Conservation (phyloP, 441 rosid genomes). For the Iberis amara region DNA sequence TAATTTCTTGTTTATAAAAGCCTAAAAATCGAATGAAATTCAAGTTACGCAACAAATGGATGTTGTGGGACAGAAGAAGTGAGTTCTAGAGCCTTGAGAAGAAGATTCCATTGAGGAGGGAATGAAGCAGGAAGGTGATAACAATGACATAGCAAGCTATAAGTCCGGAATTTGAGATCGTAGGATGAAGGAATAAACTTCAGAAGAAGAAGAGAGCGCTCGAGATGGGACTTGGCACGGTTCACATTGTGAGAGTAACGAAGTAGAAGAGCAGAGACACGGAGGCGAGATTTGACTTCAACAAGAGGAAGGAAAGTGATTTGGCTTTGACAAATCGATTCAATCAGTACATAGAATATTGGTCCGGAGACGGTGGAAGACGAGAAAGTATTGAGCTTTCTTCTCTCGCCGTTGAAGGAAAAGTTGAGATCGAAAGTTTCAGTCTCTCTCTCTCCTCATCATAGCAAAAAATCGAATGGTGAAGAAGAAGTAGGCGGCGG, state of each 20-base stretch:
- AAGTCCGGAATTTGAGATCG: conserved; percentile 76
- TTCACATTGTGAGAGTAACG: conserved; percentile 72
- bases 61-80: conserved; percentile 38
- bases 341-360: conserved; percentile 16
- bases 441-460: too few species aligned
- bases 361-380: too few species aligned
- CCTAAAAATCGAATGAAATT: too few species aligned
- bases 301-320: conserved; percentile 68
- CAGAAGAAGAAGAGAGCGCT: conserved; percentile 69
- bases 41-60: too few species aligned
- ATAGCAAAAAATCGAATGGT: too few species aligned
- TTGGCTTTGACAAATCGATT: conserved; percentile 75
- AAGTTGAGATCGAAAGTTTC: too few species aligned
- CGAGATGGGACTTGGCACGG: conserved; percentile 86
- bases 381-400: too few species aligned
- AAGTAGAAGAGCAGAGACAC: conserved; percentile 70
- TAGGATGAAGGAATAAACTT: conserved; percentile 81
- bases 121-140: conserved; percentile 81
- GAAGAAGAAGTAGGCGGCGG: too few species aligned
- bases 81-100: conserved; percentile 72
- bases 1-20: too few species aligned
- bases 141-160: conserved; percentile 78
- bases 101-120: conserved; percentile 70
- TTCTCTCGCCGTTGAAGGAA: too few species aligned
- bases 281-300: conserved; percentile 83